phyloP scores from a whole-genome alignment of 2,329 filamentous ascomycete genomes.

The Coniochaeta sp. region DNA sequence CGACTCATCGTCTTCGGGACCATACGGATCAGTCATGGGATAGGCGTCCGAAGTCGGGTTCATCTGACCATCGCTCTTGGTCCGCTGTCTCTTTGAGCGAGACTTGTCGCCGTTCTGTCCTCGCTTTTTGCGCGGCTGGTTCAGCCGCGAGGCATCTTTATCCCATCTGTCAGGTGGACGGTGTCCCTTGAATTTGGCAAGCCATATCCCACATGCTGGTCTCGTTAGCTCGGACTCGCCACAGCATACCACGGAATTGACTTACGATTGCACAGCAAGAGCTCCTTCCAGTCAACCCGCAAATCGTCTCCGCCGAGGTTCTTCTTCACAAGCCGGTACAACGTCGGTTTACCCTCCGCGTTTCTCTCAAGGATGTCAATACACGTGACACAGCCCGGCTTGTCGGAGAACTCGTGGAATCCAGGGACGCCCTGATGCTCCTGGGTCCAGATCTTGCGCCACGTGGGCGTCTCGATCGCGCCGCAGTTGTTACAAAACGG shows the following conservation, averaged over 20 bases:
- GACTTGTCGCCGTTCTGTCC: conserved; percentile 27
- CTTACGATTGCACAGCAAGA: conserved; percentile 82
- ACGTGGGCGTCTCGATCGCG: conserved; percentile 90
- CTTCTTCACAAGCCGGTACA: conserved; percentile 76
- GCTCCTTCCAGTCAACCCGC: conserved; percentile 60
- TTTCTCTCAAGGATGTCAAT: conserved; percentile 62
- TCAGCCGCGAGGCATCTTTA: conserved; percentile 47
- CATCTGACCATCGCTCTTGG: conserved; percentile 36
- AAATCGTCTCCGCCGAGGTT: conserved; percentile 54
- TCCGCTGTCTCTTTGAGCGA: conserved; percentile 39
- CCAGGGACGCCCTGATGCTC: conserved; percentile 62
- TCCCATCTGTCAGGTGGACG: conserved; percentile 81
- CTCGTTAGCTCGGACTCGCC: conserved; percentile 16
- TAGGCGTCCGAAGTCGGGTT: conserved; percentile 48
- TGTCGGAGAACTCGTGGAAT: conserved; percentile 64
- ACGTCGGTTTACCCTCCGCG: conserved; percentile 51
- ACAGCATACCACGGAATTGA: conserved; percentile 16
- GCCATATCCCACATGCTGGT: conserved; percentile 83
- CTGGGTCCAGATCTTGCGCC: conserved; percentile 88
- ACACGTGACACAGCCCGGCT: conserved; percentile 66
- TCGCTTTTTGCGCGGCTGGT: conserved; percentile 43
- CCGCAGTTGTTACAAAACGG: conserved; percentile 90
- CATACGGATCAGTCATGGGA: conserved; percentile 44
- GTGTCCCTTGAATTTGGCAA: conserved; percentile 80
- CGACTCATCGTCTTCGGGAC: conserved; percentile 23